Percentiles rank a stretch among this genome's conserved stretches.
These are phyloP conservation scores for Beauveria caledonica DNA, from an alignment of 2,329 filamentous ascomycete species.

Conservation along the genomic window DNA sequence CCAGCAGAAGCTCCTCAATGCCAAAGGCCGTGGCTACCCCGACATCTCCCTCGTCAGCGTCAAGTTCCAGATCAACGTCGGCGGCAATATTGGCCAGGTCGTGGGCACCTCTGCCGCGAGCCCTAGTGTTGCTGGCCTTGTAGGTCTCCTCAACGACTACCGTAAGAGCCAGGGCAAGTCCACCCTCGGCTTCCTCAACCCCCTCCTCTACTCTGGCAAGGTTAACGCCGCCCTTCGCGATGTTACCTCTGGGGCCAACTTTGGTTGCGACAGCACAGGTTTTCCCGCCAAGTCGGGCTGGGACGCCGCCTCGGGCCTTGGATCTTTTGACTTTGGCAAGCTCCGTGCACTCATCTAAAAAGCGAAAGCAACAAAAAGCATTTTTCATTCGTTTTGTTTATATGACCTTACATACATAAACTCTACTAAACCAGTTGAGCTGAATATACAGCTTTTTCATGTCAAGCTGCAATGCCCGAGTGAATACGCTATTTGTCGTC, in stretches of 20 bases:
- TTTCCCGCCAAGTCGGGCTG: slow-evolving; percentile 8
- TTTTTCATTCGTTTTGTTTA: background rate
- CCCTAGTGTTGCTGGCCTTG: slow-evolving; percentile 3
- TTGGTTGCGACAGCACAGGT: slow-evolving; percentile 7
- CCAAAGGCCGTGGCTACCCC: slow-evolving; percentile 7
- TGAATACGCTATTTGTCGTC: no score
- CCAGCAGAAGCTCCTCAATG: background rate
- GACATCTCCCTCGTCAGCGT: slow-evolving; percentile 8
- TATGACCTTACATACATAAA: background rate
- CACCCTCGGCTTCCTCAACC: slow-evolving; percentile 11
- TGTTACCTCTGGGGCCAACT: slow-evolving; percentile 11
- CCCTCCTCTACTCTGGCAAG: slow-evolving; percentile 13
- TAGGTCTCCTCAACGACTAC: slow-evolving; percentile 11
- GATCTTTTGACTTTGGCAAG: slow-evolving; percentile 13
- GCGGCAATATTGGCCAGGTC: background rate
- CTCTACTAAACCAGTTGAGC: background rate
- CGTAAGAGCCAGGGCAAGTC: slow-evolving; percentile 6
- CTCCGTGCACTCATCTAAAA: slow-evolving; percentile 1
- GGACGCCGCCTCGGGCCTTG: slow-evolving; percentile 11
- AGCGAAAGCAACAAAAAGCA: background rate
- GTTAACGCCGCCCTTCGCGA: slow-evolving; percentile 12
- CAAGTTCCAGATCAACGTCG: slow-evolving; percentile 1
- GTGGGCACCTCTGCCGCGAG: slow-evolving; percentile 9
- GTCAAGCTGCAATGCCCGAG: no score
- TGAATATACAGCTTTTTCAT: background rate